Conservation (phyloP, 306 rosid genomes). For the Canavalia gladiata region DNA sequence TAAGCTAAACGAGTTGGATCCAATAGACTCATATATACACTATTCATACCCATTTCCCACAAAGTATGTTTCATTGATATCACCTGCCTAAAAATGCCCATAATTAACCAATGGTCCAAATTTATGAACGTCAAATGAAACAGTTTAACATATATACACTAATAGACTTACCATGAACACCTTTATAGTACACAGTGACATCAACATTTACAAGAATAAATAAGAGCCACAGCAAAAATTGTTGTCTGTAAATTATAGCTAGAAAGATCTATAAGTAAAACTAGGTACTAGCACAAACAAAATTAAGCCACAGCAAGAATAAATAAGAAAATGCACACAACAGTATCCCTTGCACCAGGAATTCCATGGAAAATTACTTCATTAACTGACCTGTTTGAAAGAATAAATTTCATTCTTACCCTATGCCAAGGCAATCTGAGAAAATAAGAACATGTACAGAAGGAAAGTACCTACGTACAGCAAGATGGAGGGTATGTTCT, state of each 20-base stretch:
- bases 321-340: not conserved
- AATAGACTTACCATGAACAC: conserved; percentile 78
- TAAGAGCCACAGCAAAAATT: not conserved
- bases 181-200: conserved; percentile 87
- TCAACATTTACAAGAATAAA: conserved; percentile 73
- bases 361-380: conserved; percentile 99
- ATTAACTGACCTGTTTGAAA: conserved; percentile 83
- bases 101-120: not conserved
- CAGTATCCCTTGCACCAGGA: conserved; percentile 91
- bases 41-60: conserved; percentile 97
- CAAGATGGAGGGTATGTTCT: conserved; percentile 79
- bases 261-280: conserved; percentile 15
- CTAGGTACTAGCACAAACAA: not conserved
- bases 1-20: conserved; percentile 17
- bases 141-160: not conserved
- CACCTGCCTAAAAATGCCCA: conserved; percentile 65
- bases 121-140: not conserved
- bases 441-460: conserved; percentile 44
- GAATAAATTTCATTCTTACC: conserved; percentile 30
- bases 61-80: conserved; percentile 94
- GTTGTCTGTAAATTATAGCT: not conserved
- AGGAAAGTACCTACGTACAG: conserved; percentile 95
- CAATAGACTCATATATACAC: no score
- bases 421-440: conserved; percentile 32
- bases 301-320: not conserved